Percentiles rank a stretch among this genome's conserved stretches.
These are phyloP conservation scores for Hypomontagnella monticulosa DNA, from an alignment of 495 filamentous ascomycete genomes.

Conservation along the genomic window DNA sequence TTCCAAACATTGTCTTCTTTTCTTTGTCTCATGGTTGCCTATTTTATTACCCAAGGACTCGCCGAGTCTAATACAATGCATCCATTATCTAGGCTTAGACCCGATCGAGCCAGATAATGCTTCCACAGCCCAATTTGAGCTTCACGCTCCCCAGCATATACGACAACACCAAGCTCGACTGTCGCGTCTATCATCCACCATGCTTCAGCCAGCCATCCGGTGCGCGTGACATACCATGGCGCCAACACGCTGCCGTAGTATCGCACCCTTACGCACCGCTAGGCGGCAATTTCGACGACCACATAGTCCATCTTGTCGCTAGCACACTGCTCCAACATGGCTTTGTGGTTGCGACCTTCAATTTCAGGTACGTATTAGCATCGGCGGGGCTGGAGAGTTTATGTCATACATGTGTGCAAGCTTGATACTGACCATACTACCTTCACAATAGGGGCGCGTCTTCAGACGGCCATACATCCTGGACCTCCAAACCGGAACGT, in stretches of 20 bases:
- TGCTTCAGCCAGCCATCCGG: constrained; percentile 45
- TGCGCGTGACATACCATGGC: constrained; percentile 45
- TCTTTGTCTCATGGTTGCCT: neutral
- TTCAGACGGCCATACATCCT: constrained; percentile 81
- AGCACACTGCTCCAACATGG: constrained; percentile 70
- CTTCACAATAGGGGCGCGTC: constrained; percentile 73
- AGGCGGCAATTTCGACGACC: constrained; percentile 87
- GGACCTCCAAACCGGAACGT: constrained; percentile 82
- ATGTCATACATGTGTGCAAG: neutral
- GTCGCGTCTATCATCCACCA: constrained; percentile 79
- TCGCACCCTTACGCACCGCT: constrained; percentile 92
- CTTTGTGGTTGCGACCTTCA: constrained; percentile 87
- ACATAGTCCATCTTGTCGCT: constrained; percentile 71
- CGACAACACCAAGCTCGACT: constrained; percentile 77
- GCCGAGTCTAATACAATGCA: constrained; percentile 33
- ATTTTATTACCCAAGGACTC: neutral
- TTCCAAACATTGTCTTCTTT: neutral
- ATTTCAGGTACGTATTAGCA: constrained; percentile 74
- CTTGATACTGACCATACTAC: constrained; percentile 12
- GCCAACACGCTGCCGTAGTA: constrained; percentile 73
- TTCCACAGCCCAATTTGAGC: constrained; percentile 68
- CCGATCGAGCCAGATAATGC: constrained; percentile 35
- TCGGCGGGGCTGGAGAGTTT: neutral
- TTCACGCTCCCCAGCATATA: constrained; percentile 87
- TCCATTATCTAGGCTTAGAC: constrained; percentile 3